Base-by-base conservation (phyloP, 768 basidiomycete genomes). In the Ephemerocybe angulata region DNA sequence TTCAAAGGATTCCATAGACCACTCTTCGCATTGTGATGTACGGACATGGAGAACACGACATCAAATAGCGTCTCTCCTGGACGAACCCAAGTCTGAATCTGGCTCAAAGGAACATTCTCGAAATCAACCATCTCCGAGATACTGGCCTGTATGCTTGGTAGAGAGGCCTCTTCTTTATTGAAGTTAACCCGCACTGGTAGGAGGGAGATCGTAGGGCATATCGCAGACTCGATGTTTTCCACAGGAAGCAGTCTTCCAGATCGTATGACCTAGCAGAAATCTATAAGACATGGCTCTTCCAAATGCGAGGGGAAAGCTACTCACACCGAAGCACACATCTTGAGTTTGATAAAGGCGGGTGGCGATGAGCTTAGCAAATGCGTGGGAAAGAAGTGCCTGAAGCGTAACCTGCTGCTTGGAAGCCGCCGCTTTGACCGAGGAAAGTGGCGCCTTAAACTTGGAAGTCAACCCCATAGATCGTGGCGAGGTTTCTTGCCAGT, bases 181-280 rank as follows among this genome's bases (percentile, higher is more conserved):
- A 70, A 65, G 29, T 66, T 62, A 12, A 72, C 59, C 22, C 71
- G 62, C 17, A 64, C 52, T 2, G 71, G 71, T 11, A 70, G 55
- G n/a, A 72, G 61, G 22, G 68, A 64, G 13, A 72, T 63, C 33
- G 70, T 59, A 4, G 71, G 71, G 41, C 59, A 68, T 29, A 67
- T 55, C 2, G 66, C 67, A 27, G 44, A 53, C 50, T 70, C 68
- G 21, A 70, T 62, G 33, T 63, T 51, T 25, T 67, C 63, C 33
- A 70, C 48, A n/a, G 68, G 66, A 3, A 70, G 56, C n/a, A 72
- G 55, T 17, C 71, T 62, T 4, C 71, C 71, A 21, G 71, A 72
- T 41, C 71, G 70, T 28, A 72, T 66, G 11, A 70, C 64, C 71
- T 72, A 25, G 6, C 43, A 19, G 11, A 22, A 25, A n/a, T 11